phyloP scores from a whole-genome alignment of 305 asterid genomes.

The Fraxinus nigra region DNA sequence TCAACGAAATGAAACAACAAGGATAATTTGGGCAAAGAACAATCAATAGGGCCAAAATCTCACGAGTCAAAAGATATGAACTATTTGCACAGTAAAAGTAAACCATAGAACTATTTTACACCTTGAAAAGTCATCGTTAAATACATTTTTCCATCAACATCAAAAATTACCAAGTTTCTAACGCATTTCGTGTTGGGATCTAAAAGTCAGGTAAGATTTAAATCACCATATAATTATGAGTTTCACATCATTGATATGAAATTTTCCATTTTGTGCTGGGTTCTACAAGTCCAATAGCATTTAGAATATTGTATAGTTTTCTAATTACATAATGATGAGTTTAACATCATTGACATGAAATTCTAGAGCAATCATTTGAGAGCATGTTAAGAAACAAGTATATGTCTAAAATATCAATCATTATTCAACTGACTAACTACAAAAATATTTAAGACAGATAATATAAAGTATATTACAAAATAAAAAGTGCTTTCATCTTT shows the following conservation, averaged over 20 bases:
- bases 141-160: not conserved
- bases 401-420: not conserved
- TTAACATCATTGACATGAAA: not conserved
- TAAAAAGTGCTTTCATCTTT: not conserved
- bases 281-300: not conserved
- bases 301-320: not conserved
- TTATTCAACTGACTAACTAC: not conserved
- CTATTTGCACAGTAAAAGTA: not conserved
- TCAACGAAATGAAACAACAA: not conserved
- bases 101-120: not conserved
- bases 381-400: not conserved
- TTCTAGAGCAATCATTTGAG: not conserved
- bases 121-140: not conserved
- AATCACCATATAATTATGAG: not conserved
- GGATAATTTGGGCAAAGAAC: not conserved
- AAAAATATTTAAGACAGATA: not conserved
- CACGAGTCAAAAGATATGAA: not conserved
- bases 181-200: not conserved
- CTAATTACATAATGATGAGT: not conserved
- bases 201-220: not conserved
- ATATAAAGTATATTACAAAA: not conserved
- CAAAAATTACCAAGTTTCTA: not conserved
- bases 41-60: not conserved
- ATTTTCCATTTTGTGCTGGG: not conserved
- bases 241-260: not conserved